phyloP scores from a whole-genome alignment of 2,329 filamentous ascomycete genomes.

The Exophiala spinifera region DNA sequence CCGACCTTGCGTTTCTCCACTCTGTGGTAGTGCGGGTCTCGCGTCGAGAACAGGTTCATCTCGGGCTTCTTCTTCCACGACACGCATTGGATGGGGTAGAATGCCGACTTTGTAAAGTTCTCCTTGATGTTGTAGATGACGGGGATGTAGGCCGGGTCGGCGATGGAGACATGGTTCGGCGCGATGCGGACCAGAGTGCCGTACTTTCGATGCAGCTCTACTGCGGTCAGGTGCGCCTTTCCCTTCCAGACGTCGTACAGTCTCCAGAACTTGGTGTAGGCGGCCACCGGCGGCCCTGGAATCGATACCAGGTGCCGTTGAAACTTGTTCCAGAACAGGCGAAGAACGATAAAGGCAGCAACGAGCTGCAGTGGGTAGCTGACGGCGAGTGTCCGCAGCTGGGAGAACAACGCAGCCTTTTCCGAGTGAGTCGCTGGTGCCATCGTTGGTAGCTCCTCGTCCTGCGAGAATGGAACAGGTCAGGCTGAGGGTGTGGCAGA shows the following conservation, averaged over 20 bases:
- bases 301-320: constrained; percentile 14
- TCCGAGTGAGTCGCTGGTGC: constrained; percentile 2
- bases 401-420: constrained; percentile 1
- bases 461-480: too few relatives aligned
- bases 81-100: constrained; percentile 26
- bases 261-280: constrained; percentile 71
- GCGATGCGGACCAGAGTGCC: constrained; percentile 72
- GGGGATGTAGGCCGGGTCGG: constrained; percentile 53
- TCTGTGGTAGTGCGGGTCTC: constrained; percentile 68
- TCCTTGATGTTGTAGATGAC: constrained; percentile 26
- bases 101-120: constrained; percentile 24
- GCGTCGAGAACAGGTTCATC: constrained; percentile 72
- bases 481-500: too few relatives aligned
- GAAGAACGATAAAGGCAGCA: constrained; percentile 5
- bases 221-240: constrained; percentile 64
- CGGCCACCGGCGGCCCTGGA: constrained; percentile 68
- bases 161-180: constrained; percentile 70
- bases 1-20: constrained; percentile 26
- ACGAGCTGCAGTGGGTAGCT: constrained; percentile 9
- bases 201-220: constrained; percentile 65
- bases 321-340: constrained; percentile 19
- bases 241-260: constrained; percentile 65
- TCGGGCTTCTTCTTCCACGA: constrained; percentile 59
- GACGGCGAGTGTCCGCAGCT: background rate
- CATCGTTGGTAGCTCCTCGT: background rate